A percentile compares a stretch with the other conserved stretches of the same genome.
phyloP scores from a whole-genome alignment of 345 rosid genomes.

The Corchorus capsularis region DNA sequence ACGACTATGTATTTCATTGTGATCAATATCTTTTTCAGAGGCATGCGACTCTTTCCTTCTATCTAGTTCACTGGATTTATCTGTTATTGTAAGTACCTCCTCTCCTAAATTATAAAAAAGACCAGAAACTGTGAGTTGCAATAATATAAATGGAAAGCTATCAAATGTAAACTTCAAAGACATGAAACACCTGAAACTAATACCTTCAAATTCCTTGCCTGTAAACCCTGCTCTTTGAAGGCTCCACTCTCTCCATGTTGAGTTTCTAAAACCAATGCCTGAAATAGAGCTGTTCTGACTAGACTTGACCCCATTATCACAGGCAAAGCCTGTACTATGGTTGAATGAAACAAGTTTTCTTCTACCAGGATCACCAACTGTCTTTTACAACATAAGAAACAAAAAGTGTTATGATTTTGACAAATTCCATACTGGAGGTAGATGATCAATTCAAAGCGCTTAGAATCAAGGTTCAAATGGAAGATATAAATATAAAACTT shows the following conservation, averaged over 20 bases:
- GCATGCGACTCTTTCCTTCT: constrained; percentile 33
- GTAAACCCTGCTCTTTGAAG: constrained; percentile 60
- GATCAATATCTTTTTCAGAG: constrained; percentile 35
- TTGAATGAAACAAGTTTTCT: constrained; percentile 28
- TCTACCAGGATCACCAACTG: constrained; percentile 52
- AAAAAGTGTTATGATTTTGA: constrained; percentile 29
- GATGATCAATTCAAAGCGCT: background rate
- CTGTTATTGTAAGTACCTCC: constrained; percentile 35
- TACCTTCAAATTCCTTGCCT: constrained; percentile 73
- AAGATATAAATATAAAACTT: background rate
- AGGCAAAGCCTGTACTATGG: constrained; percentile 25
- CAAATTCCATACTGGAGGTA: background rate
- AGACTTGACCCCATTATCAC: constrained; percentile 23
- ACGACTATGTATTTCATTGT: constrained; percentile 50
- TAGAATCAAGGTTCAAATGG: constrained; percentile 7
- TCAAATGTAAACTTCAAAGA: constrained; percentile 13
- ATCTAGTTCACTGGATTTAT: constrained; percentile 30
- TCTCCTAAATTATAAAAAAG: constrained; percentile 22
- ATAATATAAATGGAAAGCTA: constrained; percentile 20
- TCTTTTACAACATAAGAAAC: constrained; percentile 55
- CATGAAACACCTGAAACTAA: constrained; percentile 18
- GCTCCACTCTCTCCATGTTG: constrained; percentile 80
- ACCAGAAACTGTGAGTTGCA: constrained; percentile 56
- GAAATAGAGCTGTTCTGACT: constrained; percentile 34
- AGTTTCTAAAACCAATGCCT: constrained; percentile 33